A percentile compares a stretch with the other conserved stretches of the same genome.
These are phyloP conservation scores for Cokeromyces recurvatus DNA, from an alignment of 371 early-diverging fungal genomes.

Conservation along the genomic window DNA sequence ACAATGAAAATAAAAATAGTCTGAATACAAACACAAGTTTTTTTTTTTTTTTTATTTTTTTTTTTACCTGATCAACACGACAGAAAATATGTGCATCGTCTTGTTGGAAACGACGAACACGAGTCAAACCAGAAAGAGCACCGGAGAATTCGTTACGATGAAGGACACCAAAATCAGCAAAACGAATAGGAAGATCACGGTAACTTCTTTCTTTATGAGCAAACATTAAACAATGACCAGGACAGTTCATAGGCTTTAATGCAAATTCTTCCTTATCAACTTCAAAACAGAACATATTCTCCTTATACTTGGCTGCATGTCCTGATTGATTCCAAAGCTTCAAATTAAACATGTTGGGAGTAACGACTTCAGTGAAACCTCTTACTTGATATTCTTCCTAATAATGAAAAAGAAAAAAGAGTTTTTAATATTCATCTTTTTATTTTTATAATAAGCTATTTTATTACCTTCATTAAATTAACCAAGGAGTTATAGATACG, in stretches of 20 bases:
- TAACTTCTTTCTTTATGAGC: slow-evolving; percentile 89
- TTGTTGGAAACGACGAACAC: slow-evolving; percentile 99
- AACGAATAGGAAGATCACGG: slow-evolving; percentile 96
- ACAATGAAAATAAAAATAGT: background rate
- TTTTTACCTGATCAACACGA: slow-evolving; percentile 71
- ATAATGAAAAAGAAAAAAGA: too few relatives aligned
- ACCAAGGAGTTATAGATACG: slow-evolving; percentile 94
- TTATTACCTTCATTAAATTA: slow-evolving; percentile 73
- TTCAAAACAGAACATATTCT: slow-evolving; percentile 97
- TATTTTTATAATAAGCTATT: too few relatives aligned
- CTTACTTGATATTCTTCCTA: slow-evolving; percentile 66
- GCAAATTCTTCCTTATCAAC: slow-evolving; percentile 88
- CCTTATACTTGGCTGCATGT: slow-evolving; percentile 98
- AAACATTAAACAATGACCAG: slow-evolving; percentile 97
- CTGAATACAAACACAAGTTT: background rate
- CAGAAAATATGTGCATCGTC: slow-evolving; percentile 99
- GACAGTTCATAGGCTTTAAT: slow-evolving; percentile 99
- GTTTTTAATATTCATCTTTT: too few relatives aligned
- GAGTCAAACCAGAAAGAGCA: slow-evolving; percentile 95
- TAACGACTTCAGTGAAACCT: slow-evolving; percentile 93
- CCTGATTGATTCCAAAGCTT: slow-evolving; percentile 98
- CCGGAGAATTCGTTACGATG: slow-evolving; percentile 99
- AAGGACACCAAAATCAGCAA: slow-evolving; percentile 99
- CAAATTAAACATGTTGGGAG: slow-evolving; percentile 96
- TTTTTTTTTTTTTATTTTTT: background rate